Percentiles rank a stretch among this genome's conserved stretches.
phyloP scores from a whole-genome alignment of 179 eudicot species.

The Corrigiola litoralis region DNA sequence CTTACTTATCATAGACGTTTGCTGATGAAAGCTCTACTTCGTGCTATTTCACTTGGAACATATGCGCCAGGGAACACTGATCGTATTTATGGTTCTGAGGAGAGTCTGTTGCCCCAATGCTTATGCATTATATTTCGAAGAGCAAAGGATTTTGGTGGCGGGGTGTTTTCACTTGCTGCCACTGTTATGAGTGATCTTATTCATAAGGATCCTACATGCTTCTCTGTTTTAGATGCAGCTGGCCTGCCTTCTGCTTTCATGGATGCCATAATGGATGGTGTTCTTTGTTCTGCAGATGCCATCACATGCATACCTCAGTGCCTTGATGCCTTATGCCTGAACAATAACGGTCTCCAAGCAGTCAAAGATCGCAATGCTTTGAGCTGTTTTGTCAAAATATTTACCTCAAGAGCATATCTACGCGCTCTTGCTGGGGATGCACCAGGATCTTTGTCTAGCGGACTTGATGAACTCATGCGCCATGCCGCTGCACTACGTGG shows the following conservation, averaged over 20 bases:
- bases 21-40: constrained; percentile 86
- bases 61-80: constrained; percentile 90
- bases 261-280: constrained; percentile 90
- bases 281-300: constrained; percentile 89
- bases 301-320: constrained; percentile 96
- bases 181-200: constrained; percentile 95
- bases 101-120: constrained; percentile 84
- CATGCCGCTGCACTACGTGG: constrained; percentile 86
- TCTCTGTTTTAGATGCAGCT: constrained; percentile 78
- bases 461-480: constrained; percentile 97
- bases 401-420: constrained; percentile 72
- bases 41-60: constrained; percentile 94
- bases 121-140: constrained; percentile 75
- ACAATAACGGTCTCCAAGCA: constrained; percentile 87
- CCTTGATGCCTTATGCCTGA: constrained; percentile 93
- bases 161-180: constrained; percentile 94
- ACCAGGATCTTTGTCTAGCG: constrained; percentile 79
- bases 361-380: constrained; percentile 89
- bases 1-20: constrained; percentile 80
- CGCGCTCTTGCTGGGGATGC: constrained; percentile 91
- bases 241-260: constrained; percentile 84
- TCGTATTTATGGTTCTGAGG: constrained; percentile 88
- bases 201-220: constrained; percentile 96
- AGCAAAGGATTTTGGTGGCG: constrained; percentile 99
- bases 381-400: constrained; percentile 93